Conservation (phyloP, 2,329 filamentous ascomycete genomes). For the Stagonosporopsis rhizophila region DNA sequence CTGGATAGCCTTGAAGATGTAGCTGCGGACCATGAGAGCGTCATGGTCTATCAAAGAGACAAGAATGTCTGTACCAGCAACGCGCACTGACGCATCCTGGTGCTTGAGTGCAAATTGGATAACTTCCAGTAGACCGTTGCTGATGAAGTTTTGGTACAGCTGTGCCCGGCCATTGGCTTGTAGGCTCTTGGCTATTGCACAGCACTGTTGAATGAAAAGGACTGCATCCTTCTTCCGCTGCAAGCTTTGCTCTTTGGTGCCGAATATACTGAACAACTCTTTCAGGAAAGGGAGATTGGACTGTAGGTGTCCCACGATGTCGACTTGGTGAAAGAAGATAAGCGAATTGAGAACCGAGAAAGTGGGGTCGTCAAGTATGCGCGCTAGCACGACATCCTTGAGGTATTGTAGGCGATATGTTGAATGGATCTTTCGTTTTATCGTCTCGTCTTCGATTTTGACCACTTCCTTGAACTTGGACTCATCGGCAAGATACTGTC, state of each 20-base stretch:
- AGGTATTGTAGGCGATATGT: slow-evolving; percentile 96
- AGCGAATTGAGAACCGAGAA: slow-evolving; percentile 97
- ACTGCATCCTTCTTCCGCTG: slow-evolving; percentile 91
- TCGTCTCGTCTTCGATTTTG: slow-evolving; percentile 80
- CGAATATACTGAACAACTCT: slow-evolving; percentile 88
- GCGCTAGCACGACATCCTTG: slow-evolving; percentile 96
- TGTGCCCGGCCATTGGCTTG: slow-evolving; percentile 81
- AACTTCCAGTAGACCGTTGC: slow-evolving; percentile 83
- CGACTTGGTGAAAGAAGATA: slow-evolving; percentile 99
- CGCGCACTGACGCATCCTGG: slow-evolving; percentile 80
- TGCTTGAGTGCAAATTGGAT: slow-evolving; percentile 92
- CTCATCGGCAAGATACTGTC: slow-evolving; percentile 87
- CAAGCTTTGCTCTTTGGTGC: slow-evolving; percentile 66
- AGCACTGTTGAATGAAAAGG: slow-evolving; percentile 95
- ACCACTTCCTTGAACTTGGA: slow-evolving; percentile 97
- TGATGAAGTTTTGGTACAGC: slow-evolving; percentile 89
- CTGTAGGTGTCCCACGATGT: slow-evolving; percentile 96
- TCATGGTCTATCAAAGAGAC: slow-evolving; percentile 97
- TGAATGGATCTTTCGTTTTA: slow-evolving; percentile 91
- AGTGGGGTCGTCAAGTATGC: slow-evolving; percentile 95
- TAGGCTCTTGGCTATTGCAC: slow-evolving; percentile 90
- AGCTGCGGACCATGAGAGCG: slow-evolving; percentile 88
- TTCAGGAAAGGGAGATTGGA: slow-evolving; percentile 77
- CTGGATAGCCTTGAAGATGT: slow-evolving; percentile 89
- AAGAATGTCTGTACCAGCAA: slow-evolving; percentile 91